Evolutionary conservation across 495 filamentous ascomycete genomes (phyloP).

Genomic region (Amniculicola lignicola): DNA sequence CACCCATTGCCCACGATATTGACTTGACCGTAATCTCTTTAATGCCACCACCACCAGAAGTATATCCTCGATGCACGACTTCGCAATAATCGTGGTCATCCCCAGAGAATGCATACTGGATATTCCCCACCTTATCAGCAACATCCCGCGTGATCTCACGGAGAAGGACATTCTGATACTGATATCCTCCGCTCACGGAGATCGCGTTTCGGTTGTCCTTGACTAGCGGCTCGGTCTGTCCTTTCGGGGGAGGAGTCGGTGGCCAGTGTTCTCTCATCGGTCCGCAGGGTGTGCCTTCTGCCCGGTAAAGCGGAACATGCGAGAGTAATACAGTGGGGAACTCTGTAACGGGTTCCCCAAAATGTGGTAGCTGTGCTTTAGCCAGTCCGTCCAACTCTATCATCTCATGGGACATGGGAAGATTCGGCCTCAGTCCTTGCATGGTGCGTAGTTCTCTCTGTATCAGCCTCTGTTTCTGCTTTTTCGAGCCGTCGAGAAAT

Average conservation of each 20-base stretch:
- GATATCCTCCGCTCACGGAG: slow-evolving; percentile 70
- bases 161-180: slow-evolving; percentile 93
- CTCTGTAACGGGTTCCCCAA: slow-evolving; percentile 43
- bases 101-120: slow-evolving; percentile 81
- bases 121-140: slow-evolving; percentile 50
- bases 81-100: slow-evolving; percentile 99
- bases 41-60: slow-evolving; percentile 58
- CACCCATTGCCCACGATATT: slow-evolving; percentile 95
- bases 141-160: slow-evolving; percentile 64
- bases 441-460: slow-evolving; percentile 54
- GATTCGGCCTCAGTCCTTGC: slow-evolving; percentile 38
- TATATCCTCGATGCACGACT: slow-evolving; percentile 67
- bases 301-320: slow-evolving; percentile 85
- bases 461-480: slow-evolving; percentile 49
- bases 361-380: slow-evolving; percentile 20
- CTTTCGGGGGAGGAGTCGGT: slow-evolving; percentile 59
- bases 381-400: slow-evolving; percentile 26
- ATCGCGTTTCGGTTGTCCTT: slow-evolving; percentile 79
- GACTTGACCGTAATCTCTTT: slow-evolving; percentile 93
- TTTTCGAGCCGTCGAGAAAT: slow-evolving; percentile 65
- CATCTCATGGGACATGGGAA: slow-evolving; percentile 35
- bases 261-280: slow-evolving; percentile 82
- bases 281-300: slow-evolving; percentile 79
- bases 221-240: slow-evolving; percentile 51
- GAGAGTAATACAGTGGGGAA: slow-evolving; percentile 83